Evolutionary conservation across 2,329 filamentous ascomycete genomes (phyloP).

Genomic region (Trichoderma lentiforme): DNA sequence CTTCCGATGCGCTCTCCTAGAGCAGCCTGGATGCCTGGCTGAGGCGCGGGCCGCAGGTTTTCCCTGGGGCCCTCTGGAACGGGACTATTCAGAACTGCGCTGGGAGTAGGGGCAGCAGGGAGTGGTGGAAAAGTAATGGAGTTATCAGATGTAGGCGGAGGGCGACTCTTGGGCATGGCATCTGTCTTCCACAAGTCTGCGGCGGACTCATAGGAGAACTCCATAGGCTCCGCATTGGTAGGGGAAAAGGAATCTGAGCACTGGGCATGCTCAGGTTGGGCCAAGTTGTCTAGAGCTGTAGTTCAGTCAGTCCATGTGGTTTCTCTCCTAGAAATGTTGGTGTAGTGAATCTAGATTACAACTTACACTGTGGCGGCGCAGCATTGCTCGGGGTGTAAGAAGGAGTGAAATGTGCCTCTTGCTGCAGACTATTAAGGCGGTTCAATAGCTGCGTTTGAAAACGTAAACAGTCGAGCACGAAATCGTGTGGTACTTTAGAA

Average conservation of each 20-base stretch:
- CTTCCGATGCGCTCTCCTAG: constrained; percentile 25
- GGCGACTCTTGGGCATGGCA: constrained; percentile 9
- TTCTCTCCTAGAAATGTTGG: not conserved
- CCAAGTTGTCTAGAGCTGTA: constrained; percentile 17
- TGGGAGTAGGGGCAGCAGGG: not conserved
- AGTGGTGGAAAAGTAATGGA: constrained; percentile 14
- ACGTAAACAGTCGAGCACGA: constrained; percentile 27
- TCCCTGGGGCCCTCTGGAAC: not conserved
- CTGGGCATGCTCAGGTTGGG: constrained; percentile 18
- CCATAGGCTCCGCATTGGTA: constrained; percentile 20
- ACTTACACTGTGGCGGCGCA: constrained; percentile 8
- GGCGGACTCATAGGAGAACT: constrained; percentile 23
- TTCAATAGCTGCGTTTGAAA: constrained; percentile 27
- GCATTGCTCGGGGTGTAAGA: constrained; percentile 9
- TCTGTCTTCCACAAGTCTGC: constrained; percentile 23
- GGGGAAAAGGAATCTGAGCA: constrained; percentile 20
- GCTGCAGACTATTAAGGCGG: constrained; percentile 23
- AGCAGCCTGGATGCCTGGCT: not conserved
- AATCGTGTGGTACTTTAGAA: constrained; percentile 22
- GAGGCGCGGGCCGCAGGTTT: not conserved
- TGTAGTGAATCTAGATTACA: not conserved
- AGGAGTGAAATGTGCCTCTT: constrained; percentile 17
- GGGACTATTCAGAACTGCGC: not conserved
- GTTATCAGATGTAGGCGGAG: constrained; percentile 10
- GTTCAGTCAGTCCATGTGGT: not conserved